phyloP scores from a whole-genome alignment of 179 eudicot species.

The Beta macrorhiza region DNA sequence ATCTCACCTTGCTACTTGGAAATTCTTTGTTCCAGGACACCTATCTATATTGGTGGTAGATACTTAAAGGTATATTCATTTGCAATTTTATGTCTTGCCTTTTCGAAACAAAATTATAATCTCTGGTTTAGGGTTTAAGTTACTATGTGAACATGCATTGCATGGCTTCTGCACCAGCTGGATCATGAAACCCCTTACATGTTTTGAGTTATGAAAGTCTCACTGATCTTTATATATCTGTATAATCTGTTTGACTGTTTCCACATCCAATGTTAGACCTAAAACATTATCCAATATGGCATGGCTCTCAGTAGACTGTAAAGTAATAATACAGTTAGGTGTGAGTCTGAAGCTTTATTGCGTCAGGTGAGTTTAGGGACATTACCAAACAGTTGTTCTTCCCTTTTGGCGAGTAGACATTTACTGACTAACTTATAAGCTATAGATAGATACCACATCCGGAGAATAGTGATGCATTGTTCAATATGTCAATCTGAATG shows the following conservation, averaged over 20 bases:
- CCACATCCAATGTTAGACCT: not conserved
- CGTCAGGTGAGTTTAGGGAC: not conserved
- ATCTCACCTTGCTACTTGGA: conserved; percentile 61
- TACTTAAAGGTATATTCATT: conserved; percentile 68
- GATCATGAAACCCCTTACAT: not conserved
- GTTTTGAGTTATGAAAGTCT: not conserved
- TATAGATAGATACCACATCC: not conserved
- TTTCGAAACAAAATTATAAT: not conserved
- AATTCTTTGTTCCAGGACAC: conserved; percentile 47
- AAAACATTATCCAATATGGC: not conserved
- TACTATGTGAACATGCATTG: not conserved
- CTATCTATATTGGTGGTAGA: conserved; percentile 86
- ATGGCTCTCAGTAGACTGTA: not conserved
- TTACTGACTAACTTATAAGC: not conserved
- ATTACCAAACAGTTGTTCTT: not conserved
- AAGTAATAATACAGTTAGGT: not conserved
- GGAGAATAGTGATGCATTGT: not conserved
- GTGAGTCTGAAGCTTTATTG: not conserved
- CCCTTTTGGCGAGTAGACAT: not conserved
- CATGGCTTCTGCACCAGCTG: conserved; percentile 10
- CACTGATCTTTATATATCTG: too few species aligned
- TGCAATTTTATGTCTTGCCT: not conserved
- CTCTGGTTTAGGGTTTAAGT: not conserved
- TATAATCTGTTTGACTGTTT: not conserved
- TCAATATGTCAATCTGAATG: not conserved